A percentile compares a stretch with the other conserved stretches of the same genome.
These are phyloP conservation scores for Lactifluus rugatus DNA, from an alignment of 768 basidiomycete genomes.

Conservation along the genomic window DNA sequence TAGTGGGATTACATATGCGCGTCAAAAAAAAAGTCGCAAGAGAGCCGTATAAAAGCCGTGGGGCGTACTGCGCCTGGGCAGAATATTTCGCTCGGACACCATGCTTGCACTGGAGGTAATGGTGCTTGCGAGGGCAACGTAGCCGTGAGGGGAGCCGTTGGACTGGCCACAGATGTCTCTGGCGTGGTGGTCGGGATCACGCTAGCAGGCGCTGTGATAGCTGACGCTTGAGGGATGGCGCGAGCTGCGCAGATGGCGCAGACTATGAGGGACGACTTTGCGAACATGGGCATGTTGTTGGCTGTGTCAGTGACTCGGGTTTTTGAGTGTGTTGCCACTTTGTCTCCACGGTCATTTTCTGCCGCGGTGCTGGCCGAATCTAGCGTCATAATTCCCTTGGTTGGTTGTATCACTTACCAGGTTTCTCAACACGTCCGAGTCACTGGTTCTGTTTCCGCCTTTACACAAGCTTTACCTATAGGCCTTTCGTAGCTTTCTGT, in stretches of 20 bases:
- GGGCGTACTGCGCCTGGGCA: conserved; percentile 62
- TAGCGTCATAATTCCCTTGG: no score
- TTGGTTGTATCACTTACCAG: no score
- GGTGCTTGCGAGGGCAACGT: conserved; percentile 56
- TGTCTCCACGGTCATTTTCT: not conserved
- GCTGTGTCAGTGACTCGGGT: conserved; percentile 5
- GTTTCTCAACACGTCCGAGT: no score
- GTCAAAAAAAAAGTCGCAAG: not conserved
- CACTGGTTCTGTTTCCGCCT: no score
- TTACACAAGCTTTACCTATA: no score
- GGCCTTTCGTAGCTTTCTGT: no score
- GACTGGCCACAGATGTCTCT: conserved; percentile 54
- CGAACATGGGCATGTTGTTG: conserved; percentile 24
- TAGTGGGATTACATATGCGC: conserved; percentile 24
- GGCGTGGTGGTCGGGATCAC: conserved; percentile 33
- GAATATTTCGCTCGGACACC: conserved; percentile 73
- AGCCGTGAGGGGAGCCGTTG: conserved; percentile 43
- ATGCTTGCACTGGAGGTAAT: conserved; percentile 58
- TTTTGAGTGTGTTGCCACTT: not conserved
- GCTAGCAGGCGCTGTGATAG: conserved; percentile 14
- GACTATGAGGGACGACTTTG: conserved; percentile 20
- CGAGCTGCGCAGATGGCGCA: not conserved
- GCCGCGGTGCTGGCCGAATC: no score
- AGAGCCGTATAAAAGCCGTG: not conserved
- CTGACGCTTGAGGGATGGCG: conserved; percentile 14